Base-by-base conservation (phyloP, 2,329 filamentous ascomycete species). In the Dothidotthia symphoricarpi region DNA sequence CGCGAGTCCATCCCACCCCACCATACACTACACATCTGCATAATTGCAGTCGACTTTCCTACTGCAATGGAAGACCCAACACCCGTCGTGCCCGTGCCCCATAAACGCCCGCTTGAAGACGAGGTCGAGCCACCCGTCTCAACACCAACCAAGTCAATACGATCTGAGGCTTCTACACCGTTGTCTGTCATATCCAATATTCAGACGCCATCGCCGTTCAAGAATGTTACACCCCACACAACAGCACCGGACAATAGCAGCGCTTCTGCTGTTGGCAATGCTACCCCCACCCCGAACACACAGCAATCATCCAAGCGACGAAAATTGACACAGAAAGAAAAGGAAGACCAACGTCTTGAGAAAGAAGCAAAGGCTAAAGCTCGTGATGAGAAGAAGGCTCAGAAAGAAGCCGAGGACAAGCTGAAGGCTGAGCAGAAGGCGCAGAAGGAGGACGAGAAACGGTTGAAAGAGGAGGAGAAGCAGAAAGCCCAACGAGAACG, bases 321-420 rank as follows among this genome's bases (percentile, higher is more conserved):
- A 36, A 72, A 69, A 41, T 47, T 73, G 29, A 73, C 70, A 1
- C 45, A 57, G 24, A 47, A 67, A 34, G 72, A 75, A 48, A 71
- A 71, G 40, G 63, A 70, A 16, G 57, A 66, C 24, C 53, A 64
- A 33, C 53, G 47, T 6, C 46, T 61, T 3, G 65, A 68, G 22
- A 69, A 69, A 34, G 68, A 69, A 31, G 60, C 56, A 3, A 68
- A 63, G 34, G 59, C 59, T 3, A 62, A 62, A 31, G 61, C 58
- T 5, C 55, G 64, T 40, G 64, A 57, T 27, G 63, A 69, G 39
- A 54, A 60, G 44, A 63, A 53, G 37, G 54, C 55, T 10, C 59
- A 62, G 39, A 62, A 61, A 36, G 63, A 67, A 26, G 61, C 60
- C 13, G 57, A 64, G 35, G 57, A 56, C 26, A 62, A 50, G 52